phyloP scores from a whole-genome alignment of 768 basidiomycete genomes.

The Royoungia palumana region DNA sequence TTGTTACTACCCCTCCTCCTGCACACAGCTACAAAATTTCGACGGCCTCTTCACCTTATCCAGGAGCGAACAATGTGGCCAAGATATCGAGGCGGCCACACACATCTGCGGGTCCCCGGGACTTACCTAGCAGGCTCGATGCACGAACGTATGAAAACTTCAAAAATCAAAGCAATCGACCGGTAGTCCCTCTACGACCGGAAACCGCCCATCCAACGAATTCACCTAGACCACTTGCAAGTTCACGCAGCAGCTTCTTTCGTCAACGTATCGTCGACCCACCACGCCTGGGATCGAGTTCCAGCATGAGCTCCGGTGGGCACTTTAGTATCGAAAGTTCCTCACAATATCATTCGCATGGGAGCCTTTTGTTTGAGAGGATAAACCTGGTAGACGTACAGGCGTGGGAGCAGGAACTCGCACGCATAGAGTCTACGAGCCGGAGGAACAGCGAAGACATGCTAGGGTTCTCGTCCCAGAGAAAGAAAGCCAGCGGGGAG shows the following conservation, averaged over 20 bases:
- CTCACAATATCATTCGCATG: constrained; percentile 13
- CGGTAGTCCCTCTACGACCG: constrained; percentile 19
- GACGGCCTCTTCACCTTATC: constrained; percentile 31
- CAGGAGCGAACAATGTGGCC: constrained; percentile 24
- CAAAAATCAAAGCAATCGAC: constrained; percentile 15
- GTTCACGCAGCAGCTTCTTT: constrained; percentile 16
- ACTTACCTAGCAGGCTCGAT: constrained; percentile 39
- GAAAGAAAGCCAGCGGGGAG: constrained; percentile 26
- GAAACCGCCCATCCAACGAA: constrained; percentile 28
- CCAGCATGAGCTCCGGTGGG: constrained; percentile 49
- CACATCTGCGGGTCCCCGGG: constrained; percentile 71
- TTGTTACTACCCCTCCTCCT: constrained; percentile 5
- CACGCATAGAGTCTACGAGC: constrained; percentile 63
- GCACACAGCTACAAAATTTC: constrained; percentile 28
- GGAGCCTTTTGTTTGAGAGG: constrained; percentile 23
- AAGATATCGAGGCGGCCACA: constrained; percentile 55
- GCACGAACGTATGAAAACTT: constrained; percentile 8
- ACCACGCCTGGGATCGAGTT: constrained; percentile 33
- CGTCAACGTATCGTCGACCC: constrained; percentile 21
- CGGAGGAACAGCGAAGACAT: constrained; percentile 41
- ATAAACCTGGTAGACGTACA: constrained; percentile 39
- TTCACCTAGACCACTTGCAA: constrained; percentile 7
- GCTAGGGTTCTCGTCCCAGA: constrained; percentile 30
- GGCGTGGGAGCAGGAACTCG: constrained; percentile 80
- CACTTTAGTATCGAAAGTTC: constrained; percentile 17